Evolutionary conservation across 352 stramenopile species (phyloP), one percentile per base, ranked within the genome.

Genomic region (Elongisporangium prolatum): DNA sequence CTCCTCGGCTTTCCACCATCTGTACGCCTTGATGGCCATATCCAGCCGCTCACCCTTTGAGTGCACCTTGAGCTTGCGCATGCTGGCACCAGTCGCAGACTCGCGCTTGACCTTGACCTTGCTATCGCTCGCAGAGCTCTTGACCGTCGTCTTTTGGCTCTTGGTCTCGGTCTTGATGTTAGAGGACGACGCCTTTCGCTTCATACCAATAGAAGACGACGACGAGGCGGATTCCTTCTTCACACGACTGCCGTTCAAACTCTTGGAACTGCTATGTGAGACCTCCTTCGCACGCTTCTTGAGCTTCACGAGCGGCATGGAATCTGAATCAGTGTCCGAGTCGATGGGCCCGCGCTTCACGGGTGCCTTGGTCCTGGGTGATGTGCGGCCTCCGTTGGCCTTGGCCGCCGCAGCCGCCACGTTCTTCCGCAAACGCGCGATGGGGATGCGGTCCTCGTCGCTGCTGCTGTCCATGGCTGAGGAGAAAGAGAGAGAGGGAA

Each of bases 1-100:
- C 60, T 98, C 82, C 48, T 94, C 80, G 21, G 96, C 93, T 65
- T 99, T 97, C 98, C 98, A 99, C 98, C 98, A 99, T 34, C 98
- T 94, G 71, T 98, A 99, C 58, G 97, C 93, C 76, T 99, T 98
- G 72, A 99, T 98, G 17, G 96, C 96, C 83, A 98, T 97, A 56
- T 98, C 89, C 54, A 99, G 81, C 11, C 90, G 86, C 71, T 99
- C 95, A 47, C 84, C 68, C 63, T 97, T 98, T 48, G 93, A 97
- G 34, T 98, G 79, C 53, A 97, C 81, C 68, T 98, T 99, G 47
- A 98, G 77, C 65, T 96, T 96, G 28, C 83, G 80, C 58, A 93
- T 69, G 20, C 75, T 85, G 3, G 28, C 50, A 17, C 34, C 72
- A 1, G 34, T 38, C 4, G 59, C 63, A 48, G 71, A 73, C 57